Base-by-base conservation (phyloP, 306 rosid genomes). In the Pterocarpus macrocarpus region DNA sequence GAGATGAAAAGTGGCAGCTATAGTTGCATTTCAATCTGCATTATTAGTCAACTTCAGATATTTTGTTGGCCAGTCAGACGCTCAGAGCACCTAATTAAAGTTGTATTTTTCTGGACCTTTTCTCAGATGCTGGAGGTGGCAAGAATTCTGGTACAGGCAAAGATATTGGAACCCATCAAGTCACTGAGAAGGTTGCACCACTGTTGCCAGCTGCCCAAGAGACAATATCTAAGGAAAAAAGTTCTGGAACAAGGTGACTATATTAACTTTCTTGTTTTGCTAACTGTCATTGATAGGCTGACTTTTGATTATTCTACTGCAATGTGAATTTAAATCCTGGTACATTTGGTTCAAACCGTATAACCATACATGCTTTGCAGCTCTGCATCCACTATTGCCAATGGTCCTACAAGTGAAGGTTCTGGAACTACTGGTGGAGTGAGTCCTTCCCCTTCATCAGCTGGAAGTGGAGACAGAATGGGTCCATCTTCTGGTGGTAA, bases 61-160 rank as follows among this genome's bases (percentile, higher is more conserved):
- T 84, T 35, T 67, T 80, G 57, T 58, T 63, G 83, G 28, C 75
- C 68, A n/a, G 62, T 72, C 47, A 43, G 47, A 43, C 9, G 8
- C 8, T 5, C 8, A 47, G 68, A 57, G 50, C 52, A 52, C 77
- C 77, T 82, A 76, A 63, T 76, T 56, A 70, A 73, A 38, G 66
- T 50, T 62, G 36, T 81, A 62, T 82, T 61, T 49, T 49, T 79
- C 45, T 84, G 57, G 81, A 75, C 63, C 45, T 86, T 79, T 61
- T 84, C 72, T 71, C 88, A 95, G 99, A 91, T 88, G 83, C 90
- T 81, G 90, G 84, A 44, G 88, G 90, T 71, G 86, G 94, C 86
- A 90, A 93, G 87, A 87, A 65, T 79, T 70, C 90, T 80, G 91
- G 87, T 75, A 66, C 88, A 52, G 93, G 89, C 57, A 91, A 87